These are phyloP conservation scores for Ceratocystis destructans DNA, from an alignment of 2,329 filamentous ascomycete species.

Conservation along the genomic window DNA sequence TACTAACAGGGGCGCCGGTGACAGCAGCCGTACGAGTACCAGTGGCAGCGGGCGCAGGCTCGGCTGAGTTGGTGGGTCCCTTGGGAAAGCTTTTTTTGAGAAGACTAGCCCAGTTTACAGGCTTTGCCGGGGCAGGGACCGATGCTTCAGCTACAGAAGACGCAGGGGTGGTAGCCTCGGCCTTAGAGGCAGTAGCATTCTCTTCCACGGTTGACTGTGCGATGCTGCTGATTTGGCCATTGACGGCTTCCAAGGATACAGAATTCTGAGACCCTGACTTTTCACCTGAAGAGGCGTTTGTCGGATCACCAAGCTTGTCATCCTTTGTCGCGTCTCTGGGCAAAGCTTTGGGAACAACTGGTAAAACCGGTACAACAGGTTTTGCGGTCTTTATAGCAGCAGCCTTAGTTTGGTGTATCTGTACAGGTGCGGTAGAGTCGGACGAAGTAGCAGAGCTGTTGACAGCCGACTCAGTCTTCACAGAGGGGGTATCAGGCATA, in stretches of 20 bases:
- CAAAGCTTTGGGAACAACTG: conserved; percentile 33
- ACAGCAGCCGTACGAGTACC: conserved; percentile 14
- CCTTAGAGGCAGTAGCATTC: conserved; percentile 21
- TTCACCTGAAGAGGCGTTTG: background rate
- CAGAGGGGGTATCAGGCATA: background rate
- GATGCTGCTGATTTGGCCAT: conserved; percentile 12
- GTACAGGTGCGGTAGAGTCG: background rate
- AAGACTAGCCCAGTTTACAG: conserved; percentile 20
- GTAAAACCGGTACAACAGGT: conserved; percentile 34
- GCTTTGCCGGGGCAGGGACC: conserved; percentile 20
- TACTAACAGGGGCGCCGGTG: conserved; percentile 20
- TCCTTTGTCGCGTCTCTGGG: conserved; percentile 24
- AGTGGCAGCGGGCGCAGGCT: conserved; percentile 20
- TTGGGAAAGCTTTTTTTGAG: conserved; percentile 12
- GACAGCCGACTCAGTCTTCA: background rate
- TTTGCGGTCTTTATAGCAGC: conserved; percentile 23
- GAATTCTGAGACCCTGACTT: background rate
- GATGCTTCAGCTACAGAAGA: conserved; percentile 18
- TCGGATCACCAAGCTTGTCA: background rate
- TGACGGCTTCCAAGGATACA: conserved; percentile 3
- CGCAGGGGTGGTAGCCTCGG: conserved; percentile 19
- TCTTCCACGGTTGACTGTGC: conserved; percentile 21
- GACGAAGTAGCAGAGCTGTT: background rate
- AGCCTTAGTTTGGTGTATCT: background rate
- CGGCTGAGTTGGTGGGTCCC: conserved; percentile 22